phyloP scores from a whole-genome alignment of 2,329 filamentous ascomycete genomes.

The Echinosphaeria canescens region DNA sequence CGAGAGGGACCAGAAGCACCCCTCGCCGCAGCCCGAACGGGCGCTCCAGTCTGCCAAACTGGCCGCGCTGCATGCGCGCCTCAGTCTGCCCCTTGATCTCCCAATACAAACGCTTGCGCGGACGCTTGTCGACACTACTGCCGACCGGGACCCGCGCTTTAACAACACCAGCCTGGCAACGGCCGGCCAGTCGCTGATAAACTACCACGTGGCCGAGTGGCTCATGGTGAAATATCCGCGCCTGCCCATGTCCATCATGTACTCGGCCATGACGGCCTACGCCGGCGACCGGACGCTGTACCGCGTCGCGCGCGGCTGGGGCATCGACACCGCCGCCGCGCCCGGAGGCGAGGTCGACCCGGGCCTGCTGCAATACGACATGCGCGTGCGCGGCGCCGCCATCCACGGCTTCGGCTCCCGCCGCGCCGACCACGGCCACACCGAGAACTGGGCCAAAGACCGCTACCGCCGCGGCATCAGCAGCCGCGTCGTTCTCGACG shows the following conservation, averaged over 20 bases:
- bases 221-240: constrained; percentile 80
- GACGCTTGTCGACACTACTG: constrained; percentile 66
- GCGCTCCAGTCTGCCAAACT: constrained; percentile 68
- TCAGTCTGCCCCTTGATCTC: constrained; percentile 61
- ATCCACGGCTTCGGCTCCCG: constrained; percentile 27
- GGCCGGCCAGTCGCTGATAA: constrained; percentile 63
- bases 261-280: constrained; percentile 70
- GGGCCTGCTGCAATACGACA: constrained; percentile 64
- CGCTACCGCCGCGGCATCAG: constrained; percentile 48
- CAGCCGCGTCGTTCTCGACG: constrained; percentile 59
- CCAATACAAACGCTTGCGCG: constrained; percentile 74
- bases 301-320: constrained; percentile 66
- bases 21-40: constrained; percentile 48
- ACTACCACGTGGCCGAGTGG: constrained; percentile 77
- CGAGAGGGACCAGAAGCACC: constrained; percentile 19
- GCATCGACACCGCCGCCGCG: constrained; percentile 67
- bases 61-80: constrained; percentile 74
- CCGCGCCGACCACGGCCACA: constrained; percentile 23
- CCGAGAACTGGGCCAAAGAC: constrained; percentile 17
- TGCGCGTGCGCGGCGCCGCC: constrained; percentile 19
- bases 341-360: constrained; percentile 86
- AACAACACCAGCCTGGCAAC: constrained; percentile 76
- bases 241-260: constrained; percentile 72
- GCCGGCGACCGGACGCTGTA: constrained; percentile 54
- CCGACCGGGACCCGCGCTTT: constrained; percentile 58